Percentiles rank a stretch among this genome's conserved stretches.
phyloP scores from a whole-genome alignment of 2,329 filamentous ascomycete genomes.

The Elsinoe necatrix region DNA sequence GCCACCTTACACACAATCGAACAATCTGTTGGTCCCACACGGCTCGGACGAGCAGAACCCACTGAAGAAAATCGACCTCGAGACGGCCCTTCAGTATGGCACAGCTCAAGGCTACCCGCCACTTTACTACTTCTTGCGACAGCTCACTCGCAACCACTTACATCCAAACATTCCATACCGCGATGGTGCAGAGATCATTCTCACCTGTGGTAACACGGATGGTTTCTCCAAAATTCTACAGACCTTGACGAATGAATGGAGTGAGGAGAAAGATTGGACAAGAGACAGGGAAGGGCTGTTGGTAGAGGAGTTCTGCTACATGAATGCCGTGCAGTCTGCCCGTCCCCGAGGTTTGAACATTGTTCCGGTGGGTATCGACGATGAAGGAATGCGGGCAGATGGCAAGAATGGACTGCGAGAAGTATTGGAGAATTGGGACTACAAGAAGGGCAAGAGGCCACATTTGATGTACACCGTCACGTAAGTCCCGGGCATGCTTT shows the following conservation, averaged over 20 bases:
- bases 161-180: conserved; percentile 76
- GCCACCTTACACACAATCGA: conserved; percentile 29
- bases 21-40: conserved; percentile 61
- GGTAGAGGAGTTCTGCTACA: conserved; percentile 73
- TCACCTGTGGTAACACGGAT: conserved; percentile 78
- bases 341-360: conserved; percentile 63
- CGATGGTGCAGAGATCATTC: conserved; percentile 64
- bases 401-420: conserved; percentile 68
- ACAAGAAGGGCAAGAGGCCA: conserved; percentile 61
- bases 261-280: conserved; percentile 56
- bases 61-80: conserved; percentile 66
- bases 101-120: conserved; percentile 73
- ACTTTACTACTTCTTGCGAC: conserved; percentile 65
- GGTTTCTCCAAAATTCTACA: conserved; percentile 72
- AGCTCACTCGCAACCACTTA: conserved; percentile 67
- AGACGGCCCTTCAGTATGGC: conserved; percentile 79
- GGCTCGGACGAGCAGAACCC: conserved; percentile 50
- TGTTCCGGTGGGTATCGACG: conserved; percentile 66
- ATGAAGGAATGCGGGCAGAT: conserved; percentile 66
- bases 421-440: conserved; percentile 76
- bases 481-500: conserved; percentile 45
- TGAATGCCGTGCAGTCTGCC: conserved; percentile 62
- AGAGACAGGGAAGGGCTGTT: conserved; percentile 67
- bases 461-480: conserved; percentile 86
- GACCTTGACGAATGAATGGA: conserved; percentile 69